Evolutionary conservation across 768 basidiomycete genomes (phyloP).

Genomic region (Cyclocybe cylindracea): DNA sequence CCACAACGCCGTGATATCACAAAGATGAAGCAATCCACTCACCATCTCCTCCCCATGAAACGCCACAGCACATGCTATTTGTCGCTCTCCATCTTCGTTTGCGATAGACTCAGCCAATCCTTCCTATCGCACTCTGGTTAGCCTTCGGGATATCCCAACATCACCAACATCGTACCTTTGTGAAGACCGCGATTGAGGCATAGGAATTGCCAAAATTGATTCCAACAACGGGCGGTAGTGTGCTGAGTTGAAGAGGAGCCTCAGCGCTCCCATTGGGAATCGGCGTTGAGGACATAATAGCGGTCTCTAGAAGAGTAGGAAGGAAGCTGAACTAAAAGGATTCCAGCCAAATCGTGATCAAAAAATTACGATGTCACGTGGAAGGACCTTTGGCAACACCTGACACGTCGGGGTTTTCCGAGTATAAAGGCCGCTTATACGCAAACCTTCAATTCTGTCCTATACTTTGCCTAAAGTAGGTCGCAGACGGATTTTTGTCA

Average conservation of each 20-base stretch:
- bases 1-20: not conserved
- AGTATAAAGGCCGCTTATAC: too few relatives aligned
- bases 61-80: constrained; percentile 92
- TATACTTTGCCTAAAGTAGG: too few relatives aligned
- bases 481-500: too few relatives aligned
- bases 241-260: constrained; percentile 32
- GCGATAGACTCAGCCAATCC: constrained; percentile 93
- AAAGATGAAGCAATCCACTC: constrained; percentile 26
- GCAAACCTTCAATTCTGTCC: too few relatives aligned
- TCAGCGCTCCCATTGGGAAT: constrained; percentile 56
- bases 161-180: constrained; percentile 60
- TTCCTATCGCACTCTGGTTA: constrained; percentile 51
- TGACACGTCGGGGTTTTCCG: too few relatives aligned
- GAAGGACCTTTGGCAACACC: too few relatives aligned
- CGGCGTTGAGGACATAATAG: constrained; percentile 25
- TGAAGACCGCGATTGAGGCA: constrained; percentile 93
- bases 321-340: not conserved
- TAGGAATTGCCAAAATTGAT: constrained; percentile 97
- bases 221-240: constrained; percentile 72
- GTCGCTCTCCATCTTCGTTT: constrained; percentile 97
- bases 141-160: too few relatives aligned
- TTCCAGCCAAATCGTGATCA: not conserved
- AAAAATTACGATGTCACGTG: too few relatives aligned
- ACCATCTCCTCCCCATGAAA: constrained; percentile 93
- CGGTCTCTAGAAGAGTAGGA: not conserved